Base-by-base conservation (phyloP, 495 filamentous ascomycete species). In the Tuber borchii region DNA sequence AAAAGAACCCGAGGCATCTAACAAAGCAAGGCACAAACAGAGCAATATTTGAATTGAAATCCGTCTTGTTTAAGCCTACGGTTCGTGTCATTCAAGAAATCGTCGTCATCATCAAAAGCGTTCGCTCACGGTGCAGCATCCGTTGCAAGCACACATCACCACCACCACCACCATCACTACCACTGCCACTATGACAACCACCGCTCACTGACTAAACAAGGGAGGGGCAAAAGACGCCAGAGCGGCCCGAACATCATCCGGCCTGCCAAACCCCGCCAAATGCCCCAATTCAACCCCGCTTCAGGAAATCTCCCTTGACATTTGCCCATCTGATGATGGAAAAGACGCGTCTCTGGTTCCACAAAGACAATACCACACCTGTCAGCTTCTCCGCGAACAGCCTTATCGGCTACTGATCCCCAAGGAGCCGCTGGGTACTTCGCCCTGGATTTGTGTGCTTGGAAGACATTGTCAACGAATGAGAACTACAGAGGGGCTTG, bases 401-500 rank as follows among this genome's bases (percentile, higher is more conserved):
- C 88, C 68, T 86, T 85, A 83, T 98, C 96, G 83, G 97, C 97
- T 85, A 97, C 93, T 85, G 93, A 97, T 74, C 95, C 96, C 56
- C 88, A 90, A 22, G 95, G 96, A 71, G 94, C 94, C 65, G 95
- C 93, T 75, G 97, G 90, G 86, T 97, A 97, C 87, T 97, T 98
- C 77, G 89, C 94, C 40, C 96, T 96, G 40, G 93, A 97, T 77
- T 93, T 88, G 73, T 88, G 89, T 61, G 93, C 93, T 73, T 95
- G 89, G 89, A 95, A 97, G 76, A 98, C 91, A 81, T 99, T 99
- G 87, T 98, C 95, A 78, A 93, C 92, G 87, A 97, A 98, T 74
- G 96, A 96, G 90, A 98, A 97, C 92, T 94, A 68, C 39, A n/a
- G 26, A 48, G 17, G 17, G 12, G n/a, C 2, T 17, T 17, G 26